These are phyloP conservation scores for Populus hybrid DNA, from an alignment of 441 rosid species.

Conservation along the genomic window DNA sequence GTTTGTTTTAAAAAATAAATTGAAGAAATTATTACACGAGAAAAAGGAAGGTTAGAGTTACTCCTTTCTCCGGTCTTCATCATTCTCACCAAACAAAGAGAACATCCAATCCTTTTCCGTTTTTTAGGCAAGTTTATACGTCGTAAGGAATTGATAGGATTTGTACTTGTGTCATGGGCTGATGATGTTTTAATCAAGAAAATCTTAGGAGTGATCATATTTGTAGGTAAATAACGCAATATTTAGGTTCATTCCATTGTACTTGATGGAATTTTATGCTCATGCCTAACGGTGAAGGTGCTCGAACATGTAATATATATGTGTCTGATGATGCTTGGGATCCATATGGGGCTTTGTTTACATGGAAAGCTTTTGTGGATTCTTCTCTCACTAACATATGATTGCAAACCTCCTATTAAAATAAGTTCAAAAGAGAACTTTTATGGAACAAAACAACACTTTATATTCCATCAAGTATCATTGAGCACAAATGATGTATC, in stretches of 20 bases:
- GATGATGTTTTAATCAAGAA: not conserved
- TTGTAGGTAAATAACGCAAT: not conserved
- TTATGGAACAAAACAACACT: slow-evolving; percentile 28
- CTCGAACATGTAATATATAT: not conserved
- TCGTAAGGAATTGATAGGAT: not conserved
- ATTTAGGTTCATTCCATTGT: not conserved
- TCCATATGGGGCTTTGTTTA: slow-evolving; percentile 18
- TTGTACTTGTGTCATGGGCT: not conserved
- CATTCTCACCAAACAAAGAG: not conserved
- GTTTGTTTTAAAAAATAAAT: no score
- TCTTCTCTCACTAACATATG: slow-evolving; percentile 18
- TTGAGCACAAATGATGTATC: slow-evolving; percentile 28
- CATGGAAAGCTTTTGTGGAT: slow-evolving; percentile 19
- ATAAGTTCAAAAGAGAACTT: slow-evolving; percentile 44
- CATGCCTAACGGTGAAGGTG: not conserved
- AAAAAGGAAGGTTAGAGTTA: not conserved
- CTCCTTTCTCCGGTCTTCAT: not conserved
- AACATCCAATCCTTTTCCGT: not conserved
- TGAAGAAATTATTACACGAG: no score
- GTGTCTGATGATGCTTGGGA: slow-evolving; percentile 3
- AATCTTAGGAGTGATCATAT: not conserved
- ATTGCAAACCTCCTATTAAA: slow-evolving; percentile 25
- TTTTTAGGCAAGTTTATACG: not conserved
- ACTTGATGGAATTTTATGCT: not conserved
- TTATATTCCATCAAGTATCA: slow-evolving; percentile 35